Base-by-base conservation (phyloP, 2,329 filamentous ascomycete species). In the Pestalotiopsis sp. region DNA sequence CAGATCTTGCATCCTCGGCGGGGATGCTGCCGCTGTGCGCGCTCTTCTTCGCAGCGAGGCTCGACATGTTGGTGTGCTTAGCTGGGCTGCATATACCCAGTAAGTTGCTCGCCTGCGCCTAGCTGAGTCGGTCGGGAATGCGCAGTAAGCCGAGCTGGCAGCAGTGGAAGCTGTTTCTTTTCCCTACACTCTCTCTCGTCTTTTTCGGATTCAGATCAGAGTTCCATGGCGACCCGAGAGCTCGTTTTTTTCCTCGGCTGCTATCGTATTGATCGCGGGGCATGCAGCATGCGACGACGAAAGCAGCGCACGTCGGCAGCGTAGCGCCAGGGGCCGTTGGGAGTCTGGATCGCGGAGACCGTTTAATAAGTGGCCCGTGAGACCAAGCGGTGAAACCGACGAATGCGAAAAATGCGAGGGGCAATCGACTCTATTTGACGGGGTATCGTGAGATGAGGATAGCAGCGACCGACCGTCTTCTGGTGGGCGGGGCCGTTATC, bases 381-480 rank as follows among this genome's bases (percentile, higher is more conserved):
- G 14, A 52, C 17, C 45, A 52, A n/a, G 45, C 45, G 45, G 45
- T 52, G 45, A 52, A 52, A n/a, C 36, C 14, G 25, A 36, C 25
- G 27, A 61, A 61, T 61, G 59, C 59, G 59, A 61, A 31, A 61
- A 61, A 61, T 61, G 31, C 59, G 59, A 61, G 31, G 20, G 17
- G 27, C 14, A 6, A 20, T 31, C 12, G 31, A 36, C 25, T 27
- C 31, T 36, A 38, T 36, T 36, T 36, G n/a, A 40, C 20, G 27
- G 59, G 31, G 59, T 20, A 40, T 61, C 59, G 59, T 61, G 59
- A 61, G 59, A 36, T 36, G 57, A 59, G 57, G 23, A 59, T 25
- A 31, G 57, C 11, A 59, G 57, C 27, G 6, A 59, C n/a, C 45
- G 45, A 20, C 45, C 45, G 45, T 52, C 45, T 52, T 52, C 3